Evolutionary conservation across 345 rosid species (phyloP).

Genomic region (Xanthoceras sorbifolium): DNA sequence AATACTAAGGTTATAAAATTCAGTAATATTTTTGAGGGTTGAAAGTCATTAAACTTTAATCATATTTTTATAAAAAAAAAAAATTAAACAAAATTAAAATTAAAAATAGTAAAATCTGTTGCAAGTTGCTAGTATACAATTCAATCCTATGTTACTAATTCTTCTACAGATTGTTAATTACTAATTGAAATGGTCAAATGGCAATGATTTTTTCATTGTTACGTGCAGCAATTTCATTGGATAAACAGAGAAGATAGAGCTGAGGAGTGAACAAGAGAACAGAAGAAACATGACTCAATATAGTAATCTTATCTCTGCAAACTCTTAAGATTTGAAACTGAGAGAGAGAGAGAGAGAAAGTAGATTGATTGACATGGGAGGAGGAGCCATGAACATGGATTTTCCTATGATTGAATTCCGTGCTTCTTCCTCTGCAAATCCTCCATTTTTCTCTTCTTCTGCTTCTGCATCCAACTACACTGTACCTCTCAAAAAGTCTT

Average conservation of each 20-base stretch:
- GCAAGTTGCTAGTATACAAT: neutral
- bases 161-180: neutral
- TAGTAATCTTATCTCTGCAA: neutral
- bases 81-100: no score
- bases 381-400: slow-evolving; percentile 28
- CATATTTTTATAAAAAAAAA: no score
- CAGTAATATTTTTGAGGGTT: no score
- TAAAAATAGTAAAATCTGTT: no score
- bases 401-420: slow-evolving; percentile 19
- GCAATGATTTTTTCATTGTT: neutral
- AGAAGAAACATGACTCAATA: neutral
- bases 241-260: neutral
- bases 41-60: no score
- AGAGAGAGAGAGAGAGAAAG: no score
- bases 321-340: neutral
- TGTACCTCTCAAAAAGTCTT: slow-evolving; percentile 17
- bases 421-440: slow-evolving; percentile 11
- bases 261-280: neutral
- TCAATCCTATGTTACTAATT: neutral
- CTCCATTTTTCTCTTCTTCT: slow-evolving; percentile 4
- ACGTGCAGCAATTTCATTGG: slow-evolving; percentile 4
- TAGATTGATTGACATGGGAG: slow-evolving; percentile 23
- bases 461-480: slow-evolving; percentile 19
- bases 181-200: neutral
- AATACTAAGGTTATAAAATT: no score